phyloP scores from a whole-genome alignment of 176 grass and related monocot species.

The Bothriochloa decipiens region DNA sequence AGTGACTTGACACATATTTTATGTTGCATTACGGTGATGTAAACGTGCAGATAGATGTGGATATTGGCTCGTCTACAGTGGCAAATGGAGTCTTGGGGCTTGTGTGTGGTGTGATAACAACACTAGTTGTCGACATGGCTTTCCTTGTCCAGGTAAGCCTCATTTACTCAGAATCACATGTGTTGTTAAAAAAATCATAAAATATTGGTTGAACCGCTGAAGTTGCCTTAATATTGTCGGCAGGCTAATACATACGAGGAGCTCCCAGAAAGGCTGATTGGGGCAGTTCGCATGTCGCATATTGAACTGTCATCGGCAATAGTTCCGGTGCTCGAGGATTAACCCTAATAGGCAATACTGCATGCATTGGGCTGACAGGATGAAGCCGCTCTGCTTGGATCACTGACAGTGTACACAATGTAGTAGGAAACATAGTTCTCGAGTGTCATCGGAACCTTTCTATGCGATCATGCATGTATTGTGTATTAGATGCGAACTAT shows the following conservation, averaged over 20 bases:
- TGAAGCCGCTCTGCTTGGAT: not conserved
- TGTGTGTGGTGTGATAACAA: slow-evolving; percentile 85
- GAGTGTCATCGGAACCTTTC: slow-evolving; percentile 17
- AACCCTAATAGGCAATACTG: not conserved
- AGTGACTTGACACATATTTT: slow-evolving; percentile 17
- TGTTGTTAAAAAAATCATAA: not conserved
- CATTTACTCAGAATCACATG: not conserved
- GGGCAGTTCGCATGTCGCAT: slow-evolving; percentile 88
- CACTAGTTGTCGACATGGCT: slow-evolving; percentile 97
- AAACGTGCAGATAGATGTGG: slow-evolving; percentile 82
- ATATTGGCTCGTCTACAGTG: slow-evolving; percentile 97
- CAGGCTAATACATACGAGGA: slow-evolving; percentile 83
- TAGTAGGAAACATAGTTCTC: slow-evolving; percentile 25
- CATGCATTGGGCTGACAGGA: not conserved
- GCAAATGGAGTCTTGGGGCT: slow-evolving; percentile 96
- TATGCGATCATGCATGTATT: slow-evolving; percentile 24
- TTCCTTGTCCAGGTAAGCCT: slow-evolving; percentile 89
- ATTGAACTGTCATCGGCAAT: slow-evolving; percentile 84
- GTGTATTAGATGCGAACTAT: not conserved
- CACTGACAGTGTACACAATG: slow-evolving; percentile 32
- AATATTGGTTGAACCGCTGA: not conserved
- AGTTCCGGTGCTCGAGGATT: slow-evolving; percentile 65
- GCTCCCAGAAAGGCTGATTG: slow-evolving; percentile 90
- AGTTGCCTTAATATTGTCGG: not conserved
- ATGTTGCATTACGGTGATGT: slow-evolving; percentile 29